Conservation (phyloP, 306 rosid genomes). For the Sesbania bispinosa region DNA sequence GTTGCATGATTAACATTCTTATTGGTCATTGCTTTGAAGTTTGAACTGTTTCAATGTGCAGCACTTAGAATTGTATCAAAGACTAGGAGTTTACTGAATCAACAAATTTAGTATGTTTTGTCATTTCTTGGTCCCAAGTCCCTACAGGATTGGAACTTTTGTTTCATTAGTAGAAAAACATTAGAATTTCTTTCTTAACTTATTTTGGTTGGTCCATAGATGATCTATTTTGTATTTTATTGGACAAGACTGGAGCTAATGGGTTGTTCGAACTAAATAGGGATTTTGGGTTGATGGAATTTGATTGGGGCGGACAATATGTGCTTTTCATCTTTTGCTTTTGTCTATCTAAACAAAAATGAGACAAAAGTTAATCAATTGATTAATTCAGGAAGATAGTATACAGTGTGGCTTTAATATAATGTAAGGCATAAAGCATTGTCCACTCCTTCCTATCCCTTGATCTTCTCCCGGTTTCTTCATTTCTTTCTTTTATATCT, state of each 20-base stretch:
- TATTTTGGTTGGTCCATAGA: too few species aligned
- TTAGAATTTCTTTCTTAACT: neutral
- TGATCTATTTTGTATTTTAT: neutral
- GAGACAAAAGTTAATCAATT: slow-evolving; percentile 7
- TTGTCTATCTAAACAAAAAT: neutral
- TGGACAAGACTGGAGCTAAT: neutral
- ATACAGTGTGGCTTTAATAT: neutral
- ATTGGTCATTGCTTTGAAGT: neutral
- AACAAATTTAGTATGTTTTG: neutral
- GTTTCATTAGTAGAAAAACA: neutral
- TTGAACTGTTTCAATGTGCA: neutral
- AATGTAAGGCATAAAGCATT: neutral
- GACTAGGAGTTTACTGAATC: neutral
- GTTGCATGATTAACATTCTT: neutral
- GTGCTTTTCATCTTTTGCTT: neutral
- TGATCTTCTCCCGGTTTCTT: neutral
- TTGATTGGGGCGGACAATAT: neutral
- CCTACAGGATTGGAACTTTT: neutral
- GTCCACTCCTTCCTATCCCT: neutral
- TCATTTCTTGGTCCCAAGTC: neutral
- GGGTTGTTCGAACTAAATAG: neutral
- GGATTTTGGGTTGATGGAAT: neutral
- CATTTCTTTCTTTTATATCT: too few species aligned
- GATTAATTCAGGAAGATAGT: neutral
- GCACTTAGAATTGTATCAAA: too few species aligned